A percentile compares a stretch with the other conserved stretches of the same genome.
phyloP scores from a whole-genome alignment of 1,139 yeast genomes.

The Candida sanyaensis region DNA sequence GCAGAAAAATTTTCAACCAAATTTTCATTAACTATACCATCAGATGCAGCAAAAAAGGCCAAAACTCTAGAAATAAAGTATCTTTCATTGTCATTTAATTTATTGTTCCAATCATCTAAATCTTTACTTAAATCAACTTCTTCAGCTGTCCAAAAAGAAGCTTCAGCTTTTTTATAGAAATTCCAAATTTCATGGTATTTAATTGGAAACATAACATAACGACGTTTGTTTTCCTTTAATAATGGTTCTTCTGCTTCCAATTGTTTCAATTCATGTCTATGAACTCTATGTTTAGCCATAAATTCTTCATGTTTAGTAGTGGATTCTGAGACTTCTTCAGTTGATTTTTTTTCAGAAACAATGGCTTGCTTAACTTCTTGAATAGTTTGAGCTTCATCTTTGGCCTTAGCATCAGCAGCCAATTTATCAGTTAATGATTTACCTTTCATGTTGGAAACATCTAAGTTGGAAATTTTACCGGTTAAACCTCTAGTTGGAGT shows the following conservation, averaged over 20 bases:
- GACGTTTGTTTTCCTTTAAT: slow-evolving; percentile 78
- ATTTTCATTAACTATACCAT: slow-evolving; percentile 97
- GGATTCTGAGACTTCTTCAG: slow-evolving; percentile 16
- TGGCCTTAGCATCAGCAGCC: slow-evolving; percentile 48
- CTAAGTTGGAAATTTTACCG: slow-evolving; percentile 46
- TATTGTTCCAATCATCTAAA: slow-evolving; percentile 83
- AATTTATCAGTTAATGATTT: slow-evolving; percentile 45
- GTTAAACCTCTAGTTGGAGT: slow-evolving; percentile 55
- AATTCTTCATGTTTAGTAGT: slow-evolving; percentile 50
- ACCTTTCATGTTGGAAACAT: slow-evolving; percentile 35
- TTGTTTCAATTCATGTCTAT: slow-evolving; percentile 71
- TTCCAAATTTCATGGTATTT: slow-evolving; percentile 98
- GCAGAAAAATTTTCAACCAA: slow-evolving; percentile 95
- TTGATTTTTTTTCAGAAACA: slow-evolving; percentile 17
- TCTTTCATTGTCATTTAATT: slow-evolving; percentile 84
- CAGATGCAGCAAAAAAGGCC: slow-evolving; percentile 98
- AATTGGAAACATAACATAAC: slow-evolving; percentile 96
- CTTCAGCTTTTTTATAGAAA: slow-evolving; percentile 98
- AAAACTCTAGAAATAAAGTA: slow-evolving; percentile 87
- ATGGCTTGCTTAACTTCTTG: slow-evolving; percentile 21
- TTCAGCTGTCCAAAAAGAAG: slow-evolving; percentile 99
- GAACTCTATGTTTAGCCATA: slow-evolving; percentile 60
- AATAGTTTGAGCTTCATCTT: slow-evolving; percentile 37
- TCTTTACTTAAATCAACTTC: slow-evolving; percentile 97
- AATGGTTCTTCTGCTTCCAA: slow-evolving; percentile 88